phyloP scores from a whole-genome alignment of 306 rosid genomes.

The Pachyrhizus erosus region DNA sequence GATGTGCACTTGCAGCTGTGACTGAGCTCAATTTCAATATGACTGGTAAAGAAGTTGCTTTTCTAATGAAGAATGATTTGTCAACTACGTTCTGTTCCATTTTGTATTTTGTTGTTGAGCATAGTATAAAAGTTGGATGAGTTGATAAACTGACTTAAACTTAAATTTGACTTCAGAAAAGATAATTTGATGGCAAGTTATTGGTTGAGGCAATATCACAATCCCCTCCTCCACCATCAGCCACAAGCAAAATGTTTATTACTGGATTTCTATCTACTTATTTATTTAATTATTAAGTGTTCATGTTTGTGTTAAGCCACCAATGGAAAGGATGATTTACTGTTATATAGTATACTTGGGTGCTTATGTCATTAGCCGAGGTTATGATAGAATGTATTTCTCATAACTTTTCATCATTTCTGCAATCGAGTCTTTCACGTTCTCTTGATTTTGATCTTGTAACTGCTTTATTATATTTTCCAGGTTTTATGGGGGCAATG shows the following conservation, averaged over 20 bases:
- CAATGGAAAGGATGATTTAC: not conserved
- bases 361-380: not conserved
- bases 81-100: not conserved
- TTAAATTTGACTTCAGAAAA: not conserved
- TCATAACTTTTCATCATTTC: slow-evolving; percentile 17
- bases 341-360: not conserved
- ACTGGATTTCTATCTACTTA: too few relatives aligned
- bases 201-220: not conserved
- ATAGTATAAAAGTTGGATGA: slow-evolving; percentile 2
- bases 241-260: too few relatives aligned
- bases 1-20: slow-evolving; percentile 89
- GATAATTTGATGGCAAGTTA: not conserved
- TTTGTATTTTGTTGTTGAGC: not conserved
- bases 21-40: slow-evolving; percentile 97
- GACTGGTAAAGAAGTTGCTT: slow-evolving; percentile 62
- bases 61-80: not conserved
- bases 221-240: not conserved
- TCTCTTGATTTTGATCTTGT: slow-evolving; percentile 29
- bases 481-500: slow-evolving; percentile 99
- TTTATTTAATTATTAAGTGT: too few relatives aligned
- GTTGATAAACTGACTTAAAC: not conserved
- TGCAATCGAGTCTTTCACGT: not conserved
- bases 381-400: slow-evolving; percentile 6
- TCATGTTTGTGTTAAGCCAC: slow-evolving; percentile 8
- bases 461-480: not conserved